Evolutionary conservation across 2,329 filamentous ascomycete genomes (phyloP), one percentile per base, ranked within the genome.

Genomic region (Cladosporium sp.): DNA sequence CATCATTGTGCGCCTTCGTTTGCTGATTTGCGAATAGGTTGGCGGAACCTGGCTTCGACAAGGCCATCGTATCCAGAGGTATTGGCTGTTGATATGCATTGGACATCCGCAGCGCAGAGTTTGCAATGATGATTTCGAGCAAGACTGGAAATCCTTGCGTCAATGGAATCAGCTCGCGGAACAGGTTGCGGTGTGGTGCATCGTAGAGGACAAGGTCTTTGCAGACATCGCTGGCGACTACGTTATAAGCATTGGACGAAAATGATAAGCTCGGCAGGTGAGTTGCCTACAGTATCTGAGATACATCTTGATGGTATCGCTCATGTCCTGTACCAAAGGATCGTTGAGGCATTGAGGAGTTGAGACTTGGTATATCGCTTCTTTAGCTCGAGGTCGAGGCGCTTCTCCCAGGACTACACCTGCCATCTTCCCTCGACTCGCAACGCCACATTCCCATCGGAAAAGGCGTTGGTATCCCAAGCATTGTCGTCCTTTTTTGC

Each of bases 401-500:
- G 15, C 54, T 24, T 74, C 73, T 50, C 73, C 69, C 57, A 74
- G 78, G 19, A 72, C 73, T 59, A 72, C 72, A n/a, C 76, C 76
- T 72, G 77, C 77, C 75, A 78, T 70, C 57, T 75, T 77, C 22
- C 76, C 76, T 9, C 73, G 69, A 39, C 73, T 69, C 40, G 77
- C 75, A 51, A 78, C 74, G 47, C 73, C 73, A 51, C 75, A 70
- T 48, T 80, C 78, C 80, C 81, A 85, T 52, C 80, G 73, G 57
- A 83, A 78, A 41, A 83, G 66, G 60, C 76, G 77, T 54, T 78
- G 80, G 64, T 84, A 84, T 34, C 82, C 82, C 54, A 82, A 75
- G 68, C 82, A 85, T 58, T 79, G 72, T 62, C 79, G 71, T 22
- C 79, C 79, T 37, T 75, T 71, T 58, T 70, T 72, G 48, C 70